A percentile compares a stretch with the other conserved stretches of the same genome.
Conservation (phyloP, 2,329 filamentous ascomycete species). For the Arthrinium puccinioides region DNA sequence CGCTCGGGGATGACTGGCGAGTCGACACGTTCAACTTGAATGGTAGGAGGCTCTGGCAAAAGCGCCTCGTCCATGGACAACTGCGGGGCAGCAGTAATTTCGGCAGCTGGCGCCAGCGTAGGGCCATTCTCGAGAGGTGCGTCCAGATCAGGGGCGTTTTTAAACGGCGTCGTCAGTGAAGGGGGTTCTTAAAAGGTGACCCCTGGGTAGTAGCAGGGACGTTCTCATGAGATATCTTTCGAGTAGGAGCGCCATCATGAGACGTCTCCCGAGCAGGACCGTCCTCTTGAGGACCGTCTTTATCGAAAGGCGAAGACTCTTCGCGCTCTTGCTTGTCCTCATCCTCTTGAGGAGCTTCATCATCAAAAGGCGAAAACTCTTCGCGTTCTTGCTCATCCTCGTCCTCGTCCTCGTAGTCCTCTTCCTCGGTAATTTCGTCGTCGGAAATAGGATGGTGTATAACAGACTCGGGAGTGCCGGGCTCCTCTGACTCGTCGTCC, state of each 20-base stretch:
- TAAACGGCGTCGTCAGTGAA: too few relatives aligned
- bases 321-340: constrained; percentile 31
- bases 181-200: too few relatives aligned
- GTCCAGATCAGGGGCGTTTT: too few relatives aligned
- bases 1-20: constrained; percentile 70
- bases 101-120: too few relatives aligned
- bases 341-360: constrained; percentile 14
- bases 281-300: too few relatives aligned
- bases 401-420: constrained; percentile 25
- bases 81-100: constrained; percentile 14
- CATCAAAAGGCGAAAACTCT: background rate
- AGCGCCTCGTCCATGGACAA: constrained; percentile 26
- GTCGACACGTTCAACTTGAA: constrained; percentile 22
- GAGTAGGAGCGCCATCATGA: too few relatives aligned
- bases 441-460: constrained; percentile 66
- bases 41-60: background rate
- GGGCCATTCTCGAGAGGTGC: too few relatives aligned
- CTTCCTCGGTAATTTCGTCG: constrained; percentile 24
- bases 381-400: constrained; percentile 12
- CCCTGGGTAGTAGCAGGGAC: too few relatives aligned
- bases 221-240: too few relatives aligned
- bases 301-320: too few relatives aligned
- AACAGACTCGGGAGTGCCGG: constrained; percentile 79
- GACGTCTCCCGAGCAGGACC: too few relatives aligned
- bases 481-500: constrained; percentile 49